Base-by-base conservation (phyloP, 345 rosid genomes). In the Capsella bursapastoris region DNA sequence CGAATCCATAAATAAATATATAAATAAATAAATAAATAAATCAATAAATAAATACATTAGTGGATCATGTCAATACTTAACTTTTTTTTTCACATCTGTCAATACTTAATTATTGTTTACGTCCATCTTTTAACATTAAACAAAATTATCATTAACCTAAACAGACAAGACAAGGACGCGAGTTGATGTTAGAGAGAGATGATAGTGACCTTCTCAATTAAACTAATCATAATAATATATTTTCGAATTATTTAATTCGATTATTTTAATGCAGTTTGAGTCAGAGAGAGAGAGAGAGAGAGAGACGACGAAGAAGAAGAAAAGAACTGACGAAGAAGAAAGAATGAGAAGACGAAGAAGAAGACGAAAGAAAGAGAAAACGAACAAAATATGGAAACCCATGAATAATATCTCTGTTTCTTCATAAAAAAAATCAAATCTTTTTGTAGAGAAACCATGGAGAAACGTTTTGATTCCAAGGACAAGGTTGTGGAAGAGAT, bases 401-500 rank as follows among this genome's bases (percentile, higher is more conserved):
- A 51, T 50, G 31, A 73, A 64, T 55, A 73, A 64, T 55, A 5
- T 73, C 29, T 47, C 22, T 7, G 9, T 47, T 35, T 32, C 63
- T 44, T 25, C 37, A 44, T 18, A 43, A 43, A 27, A 27, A 9
- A 34, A 40, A 7, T 51, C 60, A 5, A 9, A 22, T 47, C 28
- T 49, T 22, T 50, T 27, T 40, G 14, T 29, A 16, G 15, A 43
- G 56, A 13, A 41, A 4, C 32, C 32, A 72, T 88, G 93, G 90
- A 84, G 18, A 16, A 45, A 68, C 55, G 43, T 53, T 66, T 82
- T 72, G 83, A 75, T 62, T 81, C 97, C 3, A 78, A 72, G 2
- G 86, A 92, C 7, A 74, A 71, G 22, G 90, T 81, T 35, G 97
- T 88, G 71, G 92, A 82, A 67, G 99, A 87, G 83, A 89, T 95